phyloP scores from a whole-genome alignment of 1,284 basidiomycete species.

The Trametes sp. region DNA sequence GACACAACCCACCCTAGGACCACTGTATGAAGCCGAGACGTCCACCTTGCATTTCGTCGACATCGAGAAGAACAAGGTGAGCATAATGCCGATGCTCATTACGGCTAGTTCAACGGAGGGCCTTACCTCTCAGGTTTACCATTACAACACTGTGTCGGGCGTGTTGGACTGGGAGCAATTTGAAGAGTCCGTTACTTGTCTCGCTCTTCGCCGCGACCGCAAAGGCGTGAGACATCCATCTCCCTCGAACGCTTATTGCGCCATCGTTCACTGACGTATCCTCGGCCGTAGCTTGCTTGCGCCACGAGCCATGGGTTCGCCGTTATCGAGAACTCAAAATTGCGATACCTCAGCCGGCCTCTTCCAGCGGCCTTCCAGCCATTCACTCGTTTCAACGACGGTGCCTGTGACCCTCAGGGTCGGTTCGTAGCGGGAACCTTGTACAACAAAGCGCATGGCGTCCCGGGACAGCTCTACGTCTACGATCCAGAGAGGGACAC shows the following conservation, averaged over 20 bases:
- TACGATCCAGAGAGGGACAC: slow-evolving; percentile 59
- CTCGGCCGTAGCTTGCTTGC: slow-evolving; percentile 57
- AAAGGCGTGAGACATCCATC: slow-evolving; percentile 49
- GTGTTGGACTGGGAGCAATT: slow-evolving; percentile 55
- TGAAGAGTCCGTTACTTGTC: slow-evolving; percentile 59
- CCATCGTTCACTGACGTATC: slow-evolving; percentile 10
- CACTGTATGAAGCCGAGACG: slow-evolving; percentile 63
- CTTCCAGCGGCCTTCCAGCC: slow-evolving; percentile 49
- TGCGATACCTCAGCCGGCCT: slow-evolving; percentile 59
- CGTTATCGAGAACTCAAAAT: slow-evolving; percentile 50
- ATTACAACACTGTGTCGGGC: slow-evolving; percentile 52
- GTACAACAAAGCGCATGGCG: slow-evolving; percentile 53
- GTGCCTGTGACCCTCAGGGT: slow-evolving; percentile 68
- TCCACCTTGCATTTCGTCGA: slow-evolving; percentile 71
- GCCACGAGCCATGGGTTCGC: slow-evolving; percentile 61
- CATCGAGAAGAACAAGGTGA: slow-evolving; percentile 64
- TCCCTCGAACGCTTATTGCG: slow-evolving; percentile 1
- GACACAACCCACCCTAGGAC: slow-evolving; percentile 50
- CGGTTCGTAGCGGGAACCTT: slow-evolving; percentile 73
- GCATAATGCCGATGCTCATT: background rate
- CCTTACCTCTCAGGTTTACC: slow-evolving; percentile 53
- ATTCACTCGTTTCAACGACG: slow-evolving; percentile 72
- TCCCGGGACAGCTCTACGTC: slow-evolving; percentile 66
- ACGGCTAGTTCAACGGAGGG: background rate
- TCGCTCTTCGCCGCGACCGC: slow-evolving; percentile 56